These are phyloP conservation scores for Glarea lozoyensis DNA, from an alignment of 495 filamentous ascomycete genomes.

Conservation along the genomic window DNA sequence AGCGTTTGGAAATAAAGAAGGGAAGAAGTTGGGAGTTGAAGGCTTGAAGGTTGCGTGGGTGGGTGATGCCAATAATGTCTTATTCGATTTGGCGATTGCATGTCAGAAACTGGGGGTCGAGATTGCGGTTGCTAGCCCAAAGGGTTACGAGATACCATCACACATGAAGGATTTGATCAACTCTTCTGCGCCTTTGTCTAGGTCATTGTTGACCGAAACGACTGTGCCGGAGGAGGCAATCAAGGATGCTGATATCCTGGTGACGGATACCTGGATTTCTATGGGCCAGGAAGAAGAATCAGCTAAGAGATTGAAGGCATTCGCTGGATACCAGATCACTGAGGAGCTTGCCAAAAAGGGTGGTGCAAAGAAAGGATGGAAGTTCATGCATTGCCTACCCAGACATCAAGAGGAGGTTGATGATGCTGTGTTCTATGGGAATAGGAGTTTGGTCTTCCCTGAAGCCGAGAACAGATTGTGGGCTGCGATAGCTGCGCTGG, in stretches of 20 bases:
- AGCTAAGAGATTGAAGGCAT: constrained; percentile 64
- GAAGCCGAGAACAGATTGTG: constrained; percentile 94
- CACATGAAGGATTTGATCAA: constrained; percentile 62
- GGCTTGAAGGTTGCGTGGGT: constrained; percentile 90
- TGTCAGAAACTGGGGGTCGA: constrained; percentile 80
- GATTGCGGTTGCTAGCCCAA: constrained; percentile 76
- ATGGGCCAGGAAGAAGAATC: constrained; percentile 93
- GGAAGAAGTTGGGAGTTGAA: constrained; percentile 53
- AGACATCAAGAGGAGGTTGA: constrained; percentile 87
- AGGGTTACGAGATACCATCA: constrained; percentile 67
- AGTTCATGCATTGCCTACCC: constrained; percentile 99
- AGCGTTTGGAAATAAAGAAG: constrained; percentile 38
- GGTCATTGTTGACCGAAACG: constrained; percentile 66
- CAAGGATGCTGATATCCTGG: constrained; percentile 77
- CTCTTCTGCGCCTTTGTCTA: constrained; percentile 41
- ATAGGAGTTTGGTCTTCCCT: constrained; percentile 73
- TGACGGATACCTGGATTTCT: constrained; percentile 95
- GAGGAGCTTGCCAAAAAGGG: constrained; percentile 70
- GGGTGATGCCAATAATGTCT: constrained; percentile 93
- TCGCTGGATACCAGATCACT: constrained; percentile 86
- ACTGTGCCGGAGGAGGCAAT: constrained; percentile 80
- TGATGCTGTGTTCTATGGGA: constrained; percentile 87
- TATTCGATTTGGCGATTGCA: constrained; percentile 83
- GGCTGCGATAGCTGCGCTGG: constrained; percentile 70
- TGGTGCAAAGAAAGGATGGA: constrained; percentile 83